Conservation (phyloP, 495 filamentous ascomycete genomes). For the Pseudomonodictys pantanalensis region DNA sequence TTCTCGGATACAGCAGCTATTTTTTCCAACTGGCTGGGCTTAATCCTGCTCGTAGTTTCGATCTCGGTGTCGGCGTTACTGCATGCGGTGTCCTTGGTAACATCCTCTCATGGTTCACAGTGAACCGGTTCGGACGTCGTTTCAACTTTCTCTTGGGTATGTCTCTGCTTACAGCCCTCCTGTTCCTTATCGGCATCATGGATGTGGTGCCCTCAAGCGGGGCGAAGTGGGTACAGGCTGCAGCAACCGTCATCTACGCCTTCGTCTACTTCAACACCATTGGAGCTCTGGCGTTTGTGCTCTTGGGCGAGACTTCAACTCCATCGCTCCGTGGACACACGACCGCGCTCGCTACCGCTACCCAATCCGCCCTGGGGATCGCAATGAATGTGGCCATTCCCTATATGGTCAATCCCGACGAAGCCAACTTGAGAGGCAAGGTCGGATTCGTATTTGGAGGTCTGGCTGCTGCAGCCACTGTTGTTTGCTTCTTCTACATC, state of each 20-base stretch:
- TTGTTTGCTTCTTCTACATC: background rate
- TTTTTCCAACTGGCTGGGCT: slow-evolving; percentile 6
- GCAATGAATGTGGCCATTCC: background rate
- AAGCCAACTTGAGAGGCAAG: slow-evolving; percentile 2
- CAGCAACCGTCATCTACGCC: background rate
- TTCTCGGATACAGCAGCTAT: slow-evolving; percentile 6
- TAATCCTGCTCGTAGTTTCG: background rate
- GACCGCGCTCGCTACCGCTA: slow-evolving; percentile 1
- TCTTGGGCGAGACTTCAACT: background rate
- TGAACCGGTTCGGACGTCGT: background rate
- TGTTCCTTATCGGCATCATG: slow-evolving; percentile 9
- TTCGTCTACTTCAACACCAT: slow-evolving; percentile 3
- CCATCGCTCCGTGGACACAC: background rate
- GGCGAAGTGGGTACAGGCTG: background rate
- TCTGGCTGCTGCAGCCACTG: background rate
- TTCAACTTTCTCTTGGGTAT: background rate
- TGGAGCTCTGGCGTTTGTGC: background rate
- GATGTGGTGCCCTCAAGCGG: background rate
- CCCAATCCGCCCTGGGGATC: background rate
- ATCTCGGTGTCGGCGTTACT: background rate
- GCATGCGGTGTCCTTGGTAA: background rate
- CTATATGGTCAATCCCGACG: slow-evolving; percentile 4
- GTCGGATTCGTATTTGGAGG: slow-evolving; percentile 10
- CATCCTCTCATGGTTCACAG: background rate
- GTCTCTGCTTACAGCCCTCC: background rate